Conservation (phyloP, 768 basidiomycete genomes). For the Mycena leptocephala region DNA sequence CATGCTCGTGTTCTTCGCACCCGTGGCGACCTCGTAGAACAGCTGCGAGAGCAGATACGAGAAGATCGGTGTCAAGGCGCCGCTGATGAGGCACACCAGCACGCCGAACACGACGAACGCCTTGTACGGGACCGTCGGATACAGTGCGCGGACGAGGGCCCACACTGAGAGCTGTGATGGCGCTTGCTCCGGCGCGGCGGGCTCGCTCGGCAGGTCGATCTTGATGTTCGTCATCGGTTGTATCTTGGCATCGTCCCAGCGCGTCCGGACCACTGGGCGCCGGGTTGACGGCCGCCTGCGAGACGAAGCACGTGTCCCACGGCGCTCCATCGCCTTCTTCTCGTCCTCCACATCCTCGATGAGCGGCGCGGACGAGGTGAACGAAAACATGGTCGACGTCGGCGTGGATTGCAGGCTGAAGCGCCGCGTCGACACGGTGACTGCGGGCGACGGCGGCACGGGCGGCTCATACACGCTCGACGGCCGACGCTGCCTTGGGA, state of each 20-base stretch:
- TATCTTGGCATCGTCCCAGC: slow-evolving; percentile 43
- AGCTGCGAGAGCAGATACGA: slow-evolving; percentile 90
- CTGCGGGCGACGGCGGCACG: slow-evolving; percentile 41
- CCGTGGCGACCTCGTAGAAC: slow-evolving; percentile 81
- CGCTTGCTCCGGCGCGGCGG: slow-evolving; percentile 22
- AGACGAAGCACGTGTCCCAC: slow-evolving; percentile 28
- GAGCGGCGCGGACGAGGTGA: slow-evolving; percentile 38
- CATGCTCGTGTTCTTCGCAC: slow-evolving; percentile 72
- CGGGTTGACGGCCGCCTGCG: slow-evolving; percentile 18
- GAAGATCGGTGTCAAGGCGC: slow-evolving; percentile 93
- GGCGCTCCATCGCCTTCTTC: slow-evolving; percentile 25
- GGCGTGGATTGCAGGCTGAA: slow-evolving; percentile 81
- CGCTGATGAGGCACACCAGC: slow-evolving; percentile 77
- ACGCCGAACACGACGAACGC: slow-evolving; percentile 80
- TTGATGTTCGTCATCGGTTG: slow-evolving; percentile 44
- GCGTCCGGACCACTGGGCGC: slow-evolving; percentile 5
- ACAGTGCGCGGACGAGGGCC: slow-evolving; percentile 68
- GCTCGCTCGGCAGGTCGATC: slow-evolving; percentile 41
- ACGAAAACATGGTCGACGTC: slow-evolving; percentile 57
- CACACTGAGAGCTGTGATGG: slow-evolving; percentile 56
- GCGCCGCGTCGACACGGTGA: slow-evolving; percentile 54
- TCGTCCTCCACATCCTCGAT: slow-evolving; percentile 21
- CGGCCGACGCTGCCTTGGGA: slow-evolving; percentile 51
- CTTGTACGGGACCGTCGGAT: slow-evolving; percentile 85
- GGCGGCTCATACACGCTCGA: slow-evolving; percentile 54